phyloP scores from a whole-genome alignment of 306 rosid genomes.

The Cucumis hystrix region DNA sequence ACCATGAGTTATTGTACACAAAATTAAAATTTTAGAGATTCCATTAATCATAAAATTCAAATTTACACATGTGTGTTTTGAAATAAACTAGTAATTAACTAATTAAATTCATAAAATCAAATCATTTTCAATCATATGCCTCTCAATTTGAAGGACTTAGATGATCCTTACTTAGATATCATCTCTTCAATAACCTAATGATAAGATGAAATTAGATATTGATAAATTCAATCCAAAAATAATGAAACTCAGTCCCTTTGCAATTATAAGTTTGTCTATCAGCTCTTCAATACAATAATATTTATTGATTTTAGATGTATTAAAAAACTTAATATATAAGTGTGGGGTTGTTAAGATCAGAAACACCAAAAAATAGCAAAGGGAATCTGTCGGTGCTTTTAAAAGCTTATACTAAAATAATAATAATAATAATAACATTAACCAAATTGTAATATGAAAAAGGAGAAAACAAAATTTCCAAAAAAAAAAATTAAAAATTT shows the following conservation, averaged over 20 bases:
- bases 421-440: neutral
- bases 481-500: too few relatives aligned
- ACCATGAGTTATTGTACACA: too few relatives aligned
- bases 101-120: too few relatives aligned
- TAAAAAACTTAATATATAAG: neutral
- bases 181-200: neutral
- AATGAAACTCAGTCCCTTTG: neutral
- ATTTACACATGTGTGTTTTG: too few relatives aligned
- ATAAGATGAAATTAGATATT: neutral
- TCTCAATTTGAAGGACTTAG: too few relatives aligned
- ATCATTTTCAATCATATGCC: too few relatives aligned
- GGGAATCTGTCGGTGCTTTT: conserved; percentile 7
- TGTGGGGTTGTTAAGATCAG: neutral
- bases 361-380: conserved; percentile 5
- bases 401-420: neutral
- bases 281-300: neutral
- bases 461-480: too few relatives aligned
- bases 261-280: neutral
- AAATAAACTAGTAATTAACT: too few relatives aligned
- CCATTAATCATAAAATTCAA: too few relatives aligned
- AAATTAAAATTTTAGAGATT: too few relatives aligned
- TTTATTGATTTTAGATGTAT: neutral
- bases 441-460: neutral
- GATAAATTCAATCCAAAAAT: neutral
- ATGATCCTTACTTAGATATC: too few relatives aligned